Percentiles rank a stretch among this genome's conserved stretches.
phyloP scores from a whole-genome alignment of 1,284 basidiomycete genomes.

The Heterobasidion annosum region DNA sequence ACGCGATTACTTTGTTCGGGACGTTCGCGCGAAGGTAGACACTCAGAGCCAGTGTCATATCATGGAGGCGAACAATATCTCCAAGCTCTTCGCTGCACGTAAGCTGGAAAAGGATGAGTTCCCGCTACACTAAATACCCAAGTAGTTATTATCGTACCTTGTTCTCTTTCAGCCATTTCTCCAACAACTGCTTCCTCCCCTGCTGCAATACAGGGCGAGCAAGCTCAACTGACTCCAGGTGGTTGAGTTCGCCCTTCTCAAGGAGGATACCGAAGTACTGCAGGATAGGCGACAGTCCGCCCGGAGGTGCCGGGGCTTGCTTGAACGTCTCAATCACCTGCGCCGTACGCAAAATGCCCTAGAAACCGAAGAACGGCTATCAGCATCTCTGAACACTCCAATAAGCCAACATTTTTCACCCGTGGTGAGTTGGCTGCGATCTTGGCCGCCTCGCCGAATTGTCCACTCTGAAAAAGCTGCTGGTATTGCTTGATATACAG shows the following conservation, averaged over 20 bases:
- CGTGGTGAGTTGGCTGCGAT: constrained; percentile 96
- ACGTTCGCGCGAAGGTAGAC: constrained; percentile 98
- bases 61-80: constrained; percentile 91
- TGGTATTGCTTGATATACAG: constrained; percentile 96
- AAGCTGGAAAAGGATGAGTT: constrained; percentile 44
- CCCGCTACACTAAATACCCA: not conserved
- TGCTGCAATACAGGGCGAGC: constrained; percentile 95
- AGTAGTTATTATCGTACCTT: constrained; percentile 46
- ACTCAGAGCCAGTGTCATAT: constrained; percentile 98
- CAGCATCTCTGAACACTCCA: not conserved
- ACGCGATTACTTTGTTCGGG: constrained; percentile 98
- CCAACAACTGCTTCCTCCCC: constrained; percentile 93
- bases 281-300: constrained; percentile 91
- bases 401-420: constrained; percentile 30
- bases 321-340: constrained; percentile 99
- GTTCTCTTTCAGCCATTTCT: constrained; percentile 99
- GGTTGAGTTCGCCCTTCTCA: constrained; percentile 97
- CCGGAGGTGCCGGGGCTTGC: constrained; percentile 83
- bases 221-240: constrained; percentile 92
- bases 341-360: constrained; percentile 93
- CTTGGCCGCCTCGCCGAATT: constrained; percentile 97
- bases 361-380: constrained; percentile 1
- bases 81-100: constrained; percentile 99
- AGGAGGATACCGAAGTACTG: constrained; percentile 98
- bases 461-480: constrained; percentile 83